Base-by-base conservation (phyloP, 2,329 filamentous ascomycete species). In the Purpureocillium takamizusanense region DNA sequence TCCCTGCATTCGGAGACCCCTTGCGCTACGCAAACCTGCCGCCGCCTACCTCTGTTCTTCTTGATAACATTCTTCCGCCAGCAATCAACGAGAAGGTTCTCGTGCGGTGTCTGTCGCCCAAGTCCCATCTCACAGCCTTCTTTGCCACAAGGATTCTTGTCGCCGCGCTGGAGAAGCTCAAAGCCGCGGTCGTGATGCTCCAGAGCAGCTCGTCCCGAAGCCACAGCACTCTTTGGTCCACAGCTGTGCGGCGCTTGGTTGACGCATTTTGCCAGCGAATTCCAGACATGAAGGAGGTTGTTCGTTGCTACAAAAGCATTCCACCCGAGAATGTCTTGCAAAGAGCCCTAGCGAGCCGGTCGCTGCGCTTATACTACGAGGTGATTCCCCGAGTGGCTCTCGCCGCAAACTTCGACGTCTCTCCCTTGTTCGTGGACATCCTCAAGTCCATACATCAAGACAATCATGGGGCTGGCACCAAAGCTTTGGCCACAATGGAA, bases 371-470 rank as follows among this genome's bases (percentile, higher is more conserved):
- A n/a, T 97, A 94, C 61, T 94, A 94, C 55, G 80, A 89, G 54
- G 71, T 85, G 3, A 72, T 87, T 8, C 89, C 92, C 2, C 80
- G 86, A 42, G 68, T 86, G 17, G 87, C 88, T 1, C 69, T 94
- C 12, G 81, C 83, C 46, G 83, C 88, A 49, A 92, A 84, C 47
- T 92, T 95, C 51, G 92, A 97, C 53, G 82, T 94, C 4, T 92
- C 90, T 0, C 66, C 83, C 1, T 72, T 83, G 15, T 70, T 98
- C 13, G 78, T 82, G 7, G 75, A 78, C 42, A 74, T 81, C 1
- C 65, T 97, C 33, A 69, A 74, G 40, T 70, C 70, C 25, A 60
- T 86, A 9, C 76, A 83, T 32, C 59, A 70, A 12, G 64, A 70
- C 13, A 60, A 67, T 3, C 67, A 72, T 31, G 67, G 76, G 34